Evolutionary conservation across 2,329 filamentous ascomycete species (phyloP).

Genomic region (Arthrobotrys sphaeroides): DNA sequence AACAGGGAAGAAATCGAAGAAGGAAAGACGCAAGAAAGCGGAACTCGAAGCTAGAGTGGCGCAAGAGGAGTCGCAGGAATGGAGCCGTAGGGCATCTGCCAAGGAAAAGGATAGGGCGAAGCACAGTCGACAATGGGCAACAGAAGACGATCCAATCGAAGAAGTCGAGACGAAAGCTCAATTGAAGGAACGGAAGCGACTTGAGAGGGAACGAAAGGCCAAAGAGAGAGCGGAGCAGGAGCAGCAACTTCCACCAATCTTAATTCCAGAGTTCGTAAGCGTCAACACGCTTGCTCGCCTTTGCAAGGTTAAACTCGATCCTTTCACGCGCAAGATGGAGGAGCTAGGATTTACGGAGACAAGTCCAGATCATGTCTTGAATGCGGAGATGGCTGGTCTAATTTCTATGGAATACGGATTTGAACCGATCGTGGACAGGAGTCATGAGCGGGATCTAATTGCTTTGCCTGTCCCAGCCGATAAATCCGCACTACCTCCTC

Average conservation of each 20-base stretch:
- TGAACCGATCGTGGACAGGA: constrained; percentile 79
- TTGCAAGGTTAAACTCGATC: constrained; percentile 74
- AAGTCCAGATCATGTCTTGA: constrained; percentile 82
- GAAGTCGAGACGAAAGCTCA: constrained; percentile 59
- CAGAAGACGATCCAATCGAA: constrained; percentile 58
- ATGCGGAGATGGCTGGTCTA: constrained; percentile 86
- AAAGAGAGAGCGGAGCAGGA: constrained; percentile 62
- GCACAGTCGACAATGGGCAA: constrained; percentile 36
- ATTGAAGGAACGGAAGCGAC: constrained; percentile 62
- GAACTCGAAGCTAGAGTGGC: constrained; percentile 39
- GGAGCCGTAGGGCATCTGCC: constrained; percentile 29
- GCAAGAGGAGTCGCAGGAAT: constrained; percentile 19
- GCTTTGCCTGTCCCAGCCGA: constrained; percentile 76
- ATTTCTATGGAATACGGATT: constrained; percentile 93
- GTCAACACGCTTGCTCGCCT: constrained; percentile 82
- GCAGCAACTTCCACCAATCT: constrained; percentile 70
- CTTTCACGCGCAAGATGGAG: constrained; percentile 78
- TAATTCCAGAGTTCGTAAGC: constrained; percentile 89
- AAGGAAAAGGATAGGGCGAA: constrained; percentile 46
- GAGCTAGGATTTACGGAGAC: constrained; percentile 91
- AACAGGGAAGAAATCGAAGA: constrained; percentile 36
- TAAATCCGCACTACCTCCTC: constrained; percentile 72
- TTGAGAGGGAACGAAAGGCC: constrained; percentile 62
- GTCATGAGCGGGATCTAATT: constrained; percentile 74
- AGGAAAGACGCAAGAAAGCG: constrained; percentile 50